Evolutionary conservation across 345 rosid genomes (phyloP).

Genomic region (Abelmoschus esculentus): DNA sequence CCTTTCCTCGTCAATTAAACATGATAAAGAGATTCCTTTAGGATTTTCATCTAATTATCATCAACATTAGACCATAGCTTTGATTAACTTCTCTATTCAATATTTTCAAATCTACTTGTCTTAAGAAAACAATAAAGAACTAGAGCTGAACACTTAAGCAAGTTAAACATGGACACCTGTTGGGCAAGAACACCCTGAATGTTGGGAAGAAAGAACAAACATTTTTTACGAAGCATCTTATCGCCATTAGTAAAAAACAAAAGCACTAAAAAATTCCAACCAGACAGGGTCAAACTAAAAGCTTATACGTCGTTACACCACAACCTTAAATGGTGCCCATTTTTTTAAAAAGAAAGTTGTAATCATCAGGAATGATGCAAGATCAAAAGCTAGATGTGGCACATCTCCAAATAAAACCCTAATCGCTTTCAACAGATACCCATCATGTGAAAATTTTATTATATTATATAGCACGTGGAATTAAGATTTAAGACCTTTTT

Average conservation of each 20-base stretch:
- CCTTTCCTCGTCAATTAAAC: not conserved
- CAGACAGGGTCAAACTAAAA: conserved; percentile 1
- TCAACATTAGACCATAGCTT: not conserved
- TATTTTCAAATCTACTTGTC: no score
- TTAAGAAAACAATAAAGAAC: not conserved
- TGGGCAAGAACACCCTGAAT: not conserved
- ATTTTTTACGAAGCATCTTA: not conserved
- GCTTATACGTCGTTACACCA: not conserved
- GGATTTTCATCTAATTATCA: not conserved
- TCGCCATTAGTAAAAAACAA: conserved; percentile 1
- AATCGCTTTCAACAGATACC: conserved; percentile 21
- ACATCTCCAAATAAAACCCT: not conserved
- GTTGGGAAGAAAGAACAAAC: not conserved
- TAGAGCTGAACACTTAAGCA: not conserved
- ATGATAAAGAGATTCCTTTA: conserved; percentile 7
- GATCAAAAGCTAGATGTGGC: conserved; percentile 14
- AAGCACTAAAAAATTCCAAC: not conserved
- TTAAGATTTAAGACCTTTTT: not conserved
- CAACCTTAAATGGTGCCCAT: conserved; percentile 3
- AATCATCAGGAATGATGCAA: conserved; percentile 3
- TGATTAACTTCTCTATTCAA: no score
- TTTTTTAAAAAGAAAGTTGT: not conserved
- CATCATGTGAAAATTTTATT: not conserved
- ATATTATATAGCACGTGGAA: not conserved
- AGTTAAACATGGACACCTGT: conserved; percentile 1